phyloP scores from a whole-genome alignment of 495 filamentous ascomycete genomes.

The Paragyromitra xinjiangensis region DNA sequence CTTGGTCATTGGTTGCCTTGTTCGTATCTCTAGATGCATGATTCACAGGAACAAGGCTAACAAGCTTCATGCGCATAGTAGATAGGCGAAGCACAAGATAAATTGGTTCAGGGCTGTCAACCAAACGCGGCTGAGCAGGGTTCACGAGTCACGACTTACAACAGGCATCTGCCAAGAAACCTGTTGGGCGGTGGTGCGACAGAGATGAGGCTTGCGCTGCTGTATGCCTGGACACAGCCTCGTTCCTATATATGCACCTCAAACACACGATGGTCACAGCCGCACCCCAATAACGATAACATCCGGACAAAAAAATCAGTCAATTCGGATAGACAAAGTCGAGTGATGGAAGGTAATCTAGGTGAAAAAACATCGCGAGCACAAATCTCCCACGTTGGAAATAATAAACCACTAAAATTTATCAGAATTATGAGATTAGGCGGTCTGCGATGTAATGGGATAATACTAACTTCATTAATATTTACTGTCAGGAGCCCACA shows the following conservation, averaged over 20 bases:
- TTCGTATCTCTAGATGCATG: constrained; percentile 34
- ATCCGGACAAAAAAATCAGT: constrained; percentile 1
- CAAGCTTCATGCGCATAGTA: background rate
- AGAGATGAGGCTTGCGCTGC: constrained; percentile 21
- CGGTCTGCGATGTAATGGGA: background rate
- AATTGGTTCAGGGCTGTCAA: constrained; percentile 29
- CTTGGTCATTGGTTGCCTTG: constrained; percentile 30
- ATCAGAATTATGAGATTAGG: constrained; percentile 3
- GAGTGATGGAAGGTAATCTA: background rate
- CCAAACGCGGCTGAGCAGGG: constrained; percentile 15
- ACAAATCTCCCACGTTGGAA: background rate
- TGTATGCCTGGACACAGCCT: constrained; percentile 28
- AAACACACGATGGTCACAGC: constrained; percentile 11
- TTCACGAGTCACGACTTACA: constrained; percentile 19
- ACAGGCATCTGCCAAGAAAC: background rate
- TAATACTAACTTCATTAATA: constrained; percentile 12
- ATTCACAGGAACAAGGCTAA: constrained; percentile 34
- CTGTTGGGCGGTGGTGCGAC: background rate
- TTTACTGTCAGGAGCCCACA: background rate
- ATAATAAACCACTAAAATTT: background rate
- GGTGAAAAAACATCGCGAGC: background rate
- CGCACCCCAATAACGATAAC: background rate
- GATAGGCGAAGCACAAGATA: constrained; percentile 24
- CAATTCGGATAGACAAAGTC: background rate
- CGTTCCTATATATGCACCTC: background rate